Percentiles rank a stretch among this genome's conserved stretches.
Conservation (phyloP, 257 asterid species). For the Leptodermis oblonga region DNA sequence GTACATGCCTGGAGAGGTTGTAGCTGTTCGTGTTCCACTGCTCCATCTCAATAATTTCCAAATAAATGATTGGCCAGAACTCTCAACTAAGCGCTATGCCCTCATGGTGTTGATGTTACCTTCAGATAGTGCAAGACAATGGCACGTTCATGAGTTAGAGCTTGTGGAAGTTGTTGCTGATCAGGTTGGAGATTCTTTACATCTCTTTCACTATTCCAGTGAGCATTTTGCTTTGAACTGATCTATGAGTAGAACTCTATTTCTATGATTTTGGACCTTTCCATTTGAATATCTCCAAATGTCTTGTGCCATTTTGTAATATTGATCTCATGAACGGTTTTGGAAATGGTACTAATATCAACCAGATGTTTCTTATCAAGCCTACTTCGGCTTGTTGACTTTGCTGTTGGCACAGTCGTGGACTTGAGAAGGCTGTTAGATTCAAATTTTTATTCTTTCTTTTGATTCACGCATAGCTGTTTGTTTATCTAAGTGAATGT, state of each 20-base stretch:
- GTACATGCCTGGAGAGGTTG: conserved; percentile 91
- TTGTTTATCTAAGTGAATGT: neutral
- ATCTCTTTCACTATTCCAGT: neutral
- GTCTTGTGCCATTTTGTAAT: neutral
- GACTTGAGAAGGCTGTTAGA: neutral
- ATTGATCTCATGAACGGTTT: neutral
- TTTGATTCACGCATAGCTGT: neutral
- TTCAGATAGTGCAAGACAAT: conserved; percentile 89
- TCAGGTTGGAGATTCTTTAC: conserved; percentile 50
- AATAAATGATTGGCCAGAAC: conserved; percentile 97
- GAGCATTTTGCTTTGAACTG: neutral
- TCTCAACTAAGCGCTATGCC: conserved; percentile 83
- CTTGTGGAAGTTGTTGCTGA: conserved; percentile 99
- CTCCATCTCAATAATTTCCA: conserved; percentile 84
- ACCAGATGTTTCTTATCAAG: neutral
- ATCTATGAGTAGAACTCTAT: neutral
- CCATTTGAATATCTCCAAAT: neutral
- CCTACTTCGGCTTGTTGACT: neutral
- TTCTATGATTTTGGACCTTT: neutral
- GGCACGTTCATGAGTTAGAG: conserved; percentile 96
- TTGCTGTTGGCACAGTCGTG: neutral
- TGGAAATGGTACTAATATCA: no score
- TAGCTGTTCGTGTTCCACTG: conserved; percentile 91
- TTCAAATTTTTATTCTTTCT: neutral
- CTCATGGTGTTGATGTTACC: conserved; percentile 98